Conservation (phyloP, 2,329 filamentous ascomycete species). For the Drechslera avenae region DNA sequence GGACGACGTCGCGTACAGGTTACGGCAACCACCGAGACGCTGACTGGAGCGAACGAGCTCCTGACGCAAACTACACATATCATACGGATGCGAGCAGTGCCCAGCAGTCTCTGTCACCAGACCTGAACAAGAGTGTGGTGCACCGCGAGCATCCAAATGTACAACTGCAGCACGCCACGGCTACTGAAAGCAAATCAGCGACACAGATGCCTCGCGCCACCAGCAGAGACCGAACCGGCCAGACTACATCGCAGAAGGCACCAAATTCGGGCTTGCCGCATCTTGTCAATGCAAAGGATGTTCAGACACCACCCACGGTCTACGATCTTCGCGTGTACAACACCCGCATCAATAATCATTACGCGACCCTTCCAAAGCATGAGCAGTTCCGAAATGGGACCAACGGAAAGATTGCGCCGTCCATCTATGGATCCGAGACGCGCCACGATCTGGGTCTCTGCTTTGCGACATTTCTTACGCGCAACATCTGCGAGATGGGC, state of each 20-base stretch:
- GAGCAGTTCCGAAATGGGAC: slow-evolving; percentile 3
- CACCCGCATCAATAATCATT: background rate
- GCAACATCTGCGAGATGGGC: slow-evolving; percentile 12
- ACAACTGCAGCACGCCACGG: too few relatives aligned
- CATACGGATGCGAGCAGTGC: too few relatives aligned
- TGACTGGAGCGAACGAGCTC: too few relatives aligned
- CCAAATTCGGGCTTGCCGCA: background rate
- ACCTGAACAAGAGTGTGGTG: too few relatives aligned
- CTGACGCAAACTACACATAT: too few relatives aligned
- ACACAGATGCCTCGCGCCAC: too few relatives aligned
- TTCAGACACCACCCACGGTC: background rate
- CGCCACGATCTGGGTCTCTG: slow-evolving; percentile 17
- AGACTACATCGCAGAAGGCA: background rate
- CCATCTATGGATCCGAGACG: slow-evolving; percentile 7
- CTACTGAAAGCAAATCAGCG: too few relatives aligned
- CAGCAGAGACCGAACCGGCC: too few relatives aligned
- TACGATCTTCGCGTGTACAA: slow-evolving; percentile 15
- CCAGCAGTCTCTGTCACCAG: too few relatives aligned
- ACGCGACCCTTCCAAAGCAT: background rate
- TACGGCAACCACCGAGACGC: too few relatives aligned
- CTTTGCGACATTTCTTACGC: slow-evolving; percentile 16
- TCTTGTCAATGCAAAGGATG: background rate
- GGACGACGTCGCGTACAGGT: too few relatives aligned
- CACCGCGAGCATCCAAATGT: too few relatives aligned
- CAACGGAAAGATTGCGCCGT: slow-evolving; percentile 12